Conservation (phyloP, 371 early-diverging fungal genomes). For the Nosema muscidifuracis region DNA sequence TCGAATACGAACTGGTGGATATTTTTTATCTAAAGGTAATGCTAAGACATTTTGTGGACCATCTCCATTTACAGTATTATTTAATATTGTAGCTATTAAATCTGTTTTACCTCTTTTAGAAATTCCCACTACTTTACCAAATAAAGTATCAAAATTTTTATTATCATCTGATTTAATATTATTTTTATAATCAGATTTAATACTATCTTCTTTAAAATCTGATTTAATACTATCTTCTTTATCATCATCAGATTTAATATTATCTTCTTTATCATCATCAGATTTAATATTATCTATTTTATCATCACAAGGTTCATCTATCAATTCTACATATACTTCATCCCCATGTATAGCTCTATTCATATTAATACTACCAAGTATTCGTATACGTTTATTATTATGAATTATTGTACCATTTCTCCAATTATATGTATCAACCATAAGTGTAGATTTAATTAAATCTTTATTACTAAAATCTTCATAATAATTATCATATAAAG, state of each 20-base stretch:
- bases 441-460: conserved; percentile 13
- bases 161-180: not conserved
- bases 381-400: conserved; percentile 9
- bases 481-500: conserved; percentile 26
- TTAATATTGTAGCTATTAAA: conserved; percentile 29
- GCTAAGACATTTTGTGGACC: conserved; percentile 36
- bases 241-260: not conserved
- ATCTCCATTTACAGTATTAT: conserved; percentile 9
- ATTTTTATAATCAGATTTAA: not conserved
- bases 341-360: conserved; percentile 56
- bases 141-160: not conserved
- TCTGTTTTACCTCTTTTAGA: conserved; percentile 28
- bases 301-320: conserved; percentile 16
- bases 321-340: conserved; percentile 43
- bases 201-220: too few species aligned
- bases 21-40: conserved; percentile 44
- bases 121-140: conserved; percentile 50
- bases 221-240: not conserved
- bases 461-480: conserved; percentile 6
- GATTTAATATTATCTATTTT: conserved; percentile 8
- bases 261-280: not conserved
- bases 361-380: conserved; percentile 41
- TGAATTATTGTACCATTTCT: conserved; percentile 25
- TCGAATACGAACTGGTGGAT: conserved; percentile 34
- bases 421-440: conserved; percentile 30